Evolutionary conservation across 2,329 filamentous ascomycete species (phyloP), one percentile per base, ranked within the genome.

Genomic region (Alternaria consortialis): DNA sequence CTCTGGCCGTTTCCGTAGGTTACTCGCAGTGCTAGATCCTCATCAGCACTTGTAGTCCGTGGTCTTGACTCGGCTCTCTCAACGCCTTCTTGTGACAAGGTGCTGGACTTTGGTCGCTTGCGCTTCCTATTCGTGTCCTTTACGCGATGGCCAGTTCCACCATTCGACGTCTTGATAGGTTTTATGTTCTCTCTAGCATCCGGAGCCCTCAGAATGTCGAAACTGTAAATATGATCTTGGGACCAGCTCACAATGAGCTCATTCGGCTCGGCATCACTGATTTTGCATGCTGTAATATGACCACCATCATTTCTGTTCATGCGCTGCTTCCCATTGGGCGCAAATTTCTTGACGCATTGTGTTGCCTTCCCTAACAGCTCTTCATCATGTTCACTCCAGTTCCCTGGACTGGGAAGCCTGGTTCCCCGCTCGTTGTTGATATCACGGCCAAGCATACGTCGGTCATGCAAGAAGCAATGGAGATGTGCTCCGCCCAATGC

Each of bases 251-350:
- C 88, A 13, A 91, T 77, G 69, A 91, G 84, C 69, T 91, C 88
- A 64, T 90, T 88, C 0, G 88, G 89, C 61, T 88, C 84, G 8
- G 86, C 87, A 76, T 90, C 87, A 66, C 87, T 90, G 69, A 91
- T 91, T 76, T 90, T 91, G 77, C 88, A 90, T 15, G 88, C 88
- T 2, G 88, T 90, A 69, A 91, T 90, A 67, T 90, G 88, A 5
- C 87, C 86, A 62, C 85, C 85, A 55, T 88, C 86, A 58, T 79
- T 80, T 44, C 80, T 80, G 57, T 80, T 75, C 83, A 86, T 86
- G 40, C 77, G 79, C 64, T 79, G 80, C 74, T 86, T 83, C n/a
- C 87, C 86, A 60, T 84, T 80, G 1, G 88, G 88, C 12, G 88
- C 88, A 72, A 91, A 90, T 63, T 88, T 86, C 59, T 86, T 84